Percentiles rank a stretch among this genome's conserved stretches.
Evolutionary conservation across 2,329 filamentous ascomycete genomes (phyloP).

Genomic region (Cadophora luteo-olivacea): DNA sequence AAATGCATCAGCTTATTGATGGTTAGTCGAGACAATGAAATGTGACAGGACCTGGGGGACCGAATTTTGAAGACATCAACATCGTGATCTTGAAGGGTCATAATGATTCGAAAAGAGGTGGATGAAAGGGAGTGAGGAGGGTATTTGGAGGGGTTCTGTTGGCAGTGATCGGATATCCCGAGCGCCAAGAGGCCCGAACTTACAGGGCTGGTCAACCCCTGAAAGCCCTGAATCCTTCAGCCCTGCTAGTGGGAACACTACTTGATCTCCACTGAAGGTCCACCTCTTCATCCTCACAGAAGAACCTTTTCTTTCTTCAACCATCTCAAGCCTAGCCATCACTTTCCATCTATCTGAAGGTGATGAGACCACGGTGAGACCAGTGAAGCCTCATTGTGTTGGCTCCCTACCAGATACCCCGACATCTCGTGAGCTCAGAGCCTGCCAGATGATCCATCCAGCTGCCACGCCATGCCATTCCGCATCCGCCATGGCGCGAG

Average conservation of each 20-base stretch:
- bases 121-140: not conserved
- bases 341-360: not conserved
- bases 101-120: constrained; percentile 46
- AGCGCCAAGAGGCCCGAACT: not conserved
- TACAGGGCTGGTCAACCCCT: not conserved
- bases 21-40: too few species aligned
- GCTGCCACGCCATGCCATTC: constrained; percentile 5
- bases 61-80: too few species aligned
- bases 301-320: not conserved
- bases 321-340: not conserved
- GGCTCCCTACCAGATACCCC: not conserved
- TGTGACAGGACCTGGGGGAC: too few species aligned
- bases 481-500: constrained; percentile 11
- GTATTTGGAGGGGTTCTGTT: not conserved
- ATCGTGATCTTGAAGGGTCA: constrained; percentile 32
- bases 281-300: not conserved
- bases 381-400: not conserved
- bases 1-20: too few species aligned
- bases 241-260: not conserved
- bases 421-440: not conserved
- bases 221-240: not conserved
- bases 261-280: not conserved
- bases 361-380: not conserved
- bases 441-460: not conserved
- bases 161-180: not conserved